Base-by-base conservation (phyloP, 2,329 filamentous ascomycete species). In the Hymenoscyphus fraxineus region DNA sequence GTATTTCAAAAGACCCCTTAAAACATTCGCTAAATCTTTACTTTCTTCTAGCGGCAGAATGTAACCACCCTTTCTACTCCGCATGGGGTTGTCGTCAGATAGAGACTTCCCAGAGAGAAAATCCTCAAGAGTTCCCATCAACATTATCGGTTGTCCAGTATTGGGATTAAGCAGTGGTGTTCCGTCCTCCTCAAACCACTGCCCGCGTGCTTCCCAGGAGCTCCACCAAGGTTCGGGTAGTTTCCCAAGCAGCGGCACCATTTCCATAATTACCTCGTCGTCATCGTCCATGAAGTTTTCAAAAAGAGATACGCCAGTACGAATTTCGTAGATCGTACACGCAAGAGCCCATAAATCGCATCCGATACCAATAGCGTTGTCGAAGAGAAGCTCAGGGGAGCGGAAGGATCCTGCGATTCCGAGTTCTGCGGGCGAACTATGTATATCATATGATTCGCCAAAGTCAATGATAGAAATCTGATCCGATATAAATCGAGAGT, bases 391-490 rank as follows among this genome's bases (percentile, higher is more conserved):
- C 39, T 63, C 61, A n/a, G 55, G 56, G 2, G 40, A 39, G 5
- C 55, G 39, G 32, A 54, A 59, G 16, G 15, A n/a, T 5, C 32
- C n/a, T 32, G 56, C 13, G 2, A 35, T 16, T 16, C 56, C 56
- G 13, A 63, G 19, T 3, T 59, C 16, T 13, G 32, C 16, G 12
- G 61, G 61, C 38, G 44, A n/a, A 3, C 44, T 19, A 7, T 60
- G 35, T 31, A 63, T 32, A 4, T 16, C 40, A 6, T 31, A 67
- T 1, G 63, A 39, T 22, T 39, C 51, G 15, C 58, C 60, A 41
- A 65, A 67, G 35, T 67, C 63, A n/a, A 63, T 38, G 31, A 67
- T 35, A 38, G 60, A 61, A 38, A 67, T 59, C 10, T 65, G 63
- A 12, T 63, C 65, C 15, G 62, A 65, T 47, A 47, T 19, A 7